Evolutionary conservation across 257 asterid species (phyloP).

Genomic region (Solanum medicagineum): DNA sequence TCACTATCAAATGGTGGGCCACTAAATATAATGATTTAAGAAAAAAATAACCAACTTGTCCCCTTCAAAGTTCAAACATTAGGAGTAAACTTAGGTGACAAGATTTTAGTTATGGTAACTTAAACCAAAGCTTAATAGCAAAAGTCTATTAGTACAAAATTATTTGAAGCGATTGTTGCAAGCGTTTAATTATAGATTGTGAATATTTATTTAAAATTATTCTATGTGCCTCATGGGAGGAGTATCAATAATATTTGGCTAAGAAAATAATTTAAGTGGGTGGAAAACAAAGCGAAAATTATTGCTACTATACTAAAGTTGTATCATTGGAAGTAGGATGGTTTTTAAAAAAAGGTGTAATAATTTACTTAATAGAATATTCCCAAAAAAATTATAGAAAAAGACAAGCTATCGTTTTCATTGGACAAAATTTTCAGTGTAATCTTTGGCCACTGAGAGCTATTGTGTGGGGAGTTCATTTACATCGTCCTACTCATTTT

Average conservation of each 20-base stretch:
- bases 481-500: not conserved
- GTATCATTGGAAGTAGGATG: not conserved
- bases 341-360: not conserved
- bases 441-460: not conserved
- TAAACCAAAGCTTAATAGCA: too few relatives aligned
- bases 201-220: too few relatives aligned
- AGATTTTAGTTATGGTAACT: too few relatives aligned
- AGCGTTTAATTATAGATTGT: too few relatives aligned
- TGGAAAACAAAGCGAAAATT: too few relatives aligned
- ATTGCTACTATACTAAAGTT: not conserved
- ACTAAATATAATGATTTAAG: not conserved
- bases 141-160: too few relatives aligned
- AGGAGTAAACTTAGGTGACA: too few relatives aligned
- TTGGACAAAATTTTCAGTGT: not conserved
- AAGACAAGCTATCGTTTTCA: not conserved
- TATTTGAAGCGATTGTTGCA: too few relatives aligned
- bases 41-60: too few relatives aligned
- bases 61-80: too few relatives aligned
- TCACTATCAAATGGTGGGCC: not conserved
- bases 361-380: not conserved
- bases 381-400: not conserved
- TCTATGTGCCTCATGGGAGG: too few relatives aligned
- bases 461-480: not conserved
- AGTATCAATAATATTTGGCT: not conserved
- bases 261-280: not conserved